Evolutionary conservation across 2,329 filamentous ascomycete species (phyloP), one percentile per base, ranked within the genome.

Genomic region (Endocalyx cinctus): DNA sequence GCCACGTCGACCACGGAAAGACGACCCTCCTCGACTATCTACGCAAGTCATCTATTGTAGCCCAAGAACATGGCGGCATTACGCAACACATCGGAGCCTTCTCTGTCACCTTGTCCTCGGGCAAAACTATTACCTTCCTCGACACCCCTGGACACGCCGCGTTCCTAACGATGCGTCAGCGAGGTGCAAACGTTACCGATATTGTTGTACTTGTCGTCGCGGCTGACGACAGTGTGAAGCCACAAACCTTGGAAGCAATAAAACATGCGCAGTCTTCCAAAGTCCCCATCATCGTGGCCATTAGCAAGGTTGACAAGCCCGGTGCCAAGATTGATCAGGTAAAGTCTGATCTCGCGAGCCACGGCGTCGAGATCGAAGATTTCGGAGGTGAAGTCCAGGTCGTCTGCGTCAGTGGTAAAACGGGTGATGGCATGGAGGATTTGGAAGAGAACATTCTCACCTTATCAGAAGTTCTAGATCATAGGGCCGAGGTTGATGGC

Each of bases 31-130:
- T 98, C 8, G 92, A 98, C 57, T 97, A 82, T 64, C 69, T 98
- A 27, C 84, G 92, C 23, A 94, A 95, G 50, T 92, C 89, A 2
- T 96, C 88, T 6, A 79, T 98, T 27, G 94, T 83, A 26, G 87
- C 87, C 5, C 79, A 84, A 34, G 92, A 98, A 58, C 89, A 96
- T 55, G 92, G 92, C 42, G 92, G 92, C 22, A 98, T 98, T 55
- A 98, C 92, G 0, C 92, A 98, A 59, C 92, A 98, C 54, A 98
- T 98, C 46, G 94, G 92, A 60, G 92, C 92, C 12, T 98, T 98
- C 65, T 88, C 88, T 6, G 92, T 98, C 2, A 77, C 77, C 13
- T 80, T 98, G 70, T 82, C 86, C 5, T 81, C 79, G 5, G 89
- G 89, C 27, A 94, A 90, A 60, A 78, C 79, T 23, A 95, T 98